A percentile compares a stretch with the other conserved stretches of the same genome.
These are phyloP conservation scores for Pseudogymnoascus sp. DNA, from an alignment of 2,329 filamentous ascomycete genomes.

Conservation along the genomic window DNA sequence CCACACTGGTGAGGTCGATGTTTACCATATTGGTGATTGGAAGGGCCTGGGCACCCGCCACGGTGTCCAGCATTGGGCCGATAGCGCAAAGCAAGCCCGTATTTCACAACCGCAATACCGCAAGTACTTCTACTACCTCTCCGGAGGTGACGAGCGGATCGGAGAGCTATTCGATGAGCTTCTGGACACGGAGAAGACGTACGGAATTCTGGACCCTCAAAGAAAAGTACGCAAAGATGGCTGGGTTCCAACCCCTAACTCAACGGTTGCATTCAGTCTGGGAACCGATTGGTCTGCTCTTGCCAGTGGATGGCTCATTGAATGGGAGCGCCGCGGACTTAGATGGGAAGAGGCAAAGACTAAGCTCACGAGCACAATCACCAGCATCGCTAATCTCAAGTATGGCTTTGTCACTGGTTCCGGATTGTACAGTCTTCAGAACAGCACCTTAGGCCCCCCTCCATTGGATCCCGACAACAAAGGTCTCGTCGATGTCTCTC, in stretches of 20 bases:
- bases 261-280: slow-evolving; percentile 42
- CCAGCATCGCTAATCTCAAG: slow-evolving; percentile 46
- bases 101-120: slow-evolving; percentile 53
- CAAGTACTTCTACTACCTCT: slow-evolving; percentile 37
- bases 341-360: slow-evolving; percentile 44
- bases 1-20: slow-evolving; percentile 55
- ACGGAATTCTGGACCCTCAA: slow-evolving; percentile 46
- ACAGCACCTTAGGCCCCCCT: slow-evolving; percentile 44
- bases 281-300: slow-evolving; percentile 54
- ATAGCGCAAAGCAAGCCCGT: slow-evolving; percentile 55
- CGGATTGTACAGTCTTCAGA: slow-evolving; percentile 43
- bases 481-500: slow-evolving; percentile 36
- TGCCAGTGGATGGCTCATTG: slow-evolving; percentile 50
- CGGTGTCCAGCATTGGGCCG: slow-evolving; percentile 54
- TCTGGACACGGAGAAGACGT: slow-evolving; percentile 47
- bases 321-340: slow-evolving; percentile 50
- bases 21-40: slow-evolving; percentile 51
- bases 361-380: slow-evolving; percentile 43
- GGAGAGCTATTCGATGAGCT: slow-evolving; percentile 24
- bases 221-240: slow-evolving; percentile 51
- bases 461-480: slow-evolving; percentile 44
- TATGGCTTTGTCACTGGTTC: slow-evolving; percentile 53
- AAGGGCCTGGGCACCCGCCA: slow-evolving; percentile 56
- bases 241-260: slow-evolving; percentile 37
- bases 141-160: slow-evolving; percentile 21